Evolutionary conservation across 2,329 filamentous ascomycete genomes (phyloP).

Genomic region (Fusarium sp.): DNA sequence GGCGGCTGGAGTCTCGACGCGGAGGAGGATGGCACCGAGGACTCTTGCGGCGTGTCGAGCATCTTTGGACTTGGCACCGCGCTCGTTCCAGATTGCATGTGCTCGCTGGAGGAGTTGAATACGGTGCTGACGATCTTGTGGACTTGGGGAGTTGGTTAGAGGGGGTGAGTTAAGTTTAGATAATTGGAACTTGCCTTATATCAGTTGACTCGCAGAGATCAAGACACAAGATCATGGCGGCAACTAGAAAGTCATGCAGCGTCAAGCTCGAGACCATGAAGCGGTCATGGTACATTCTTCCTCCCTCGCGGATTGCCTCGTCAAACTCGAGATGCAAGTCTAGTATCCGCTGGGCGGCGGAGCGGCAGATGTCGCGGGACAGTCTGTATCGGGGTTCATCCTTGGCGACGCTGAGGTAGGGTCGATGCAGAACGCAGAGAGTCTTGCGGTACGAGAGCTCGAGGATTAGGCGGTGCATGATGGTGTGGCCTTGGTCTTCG

Average conservation of each 20-base stretch:
- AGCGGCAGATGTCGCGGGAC: constrained; percentile 54
- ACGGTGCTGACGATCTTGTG: constrained; percentile 47
- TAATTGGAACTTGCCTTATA: constrained; percentile 44
- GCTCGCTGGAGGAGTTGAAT: constrained; percentile 51
- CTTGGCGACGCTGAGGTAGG: constrained; percentile 54
- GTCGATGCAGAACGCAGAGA: constrained; percentile 59
- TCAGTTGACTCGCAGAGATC: constrained; percentile 54
- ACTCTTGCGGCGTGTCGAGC: constrained; percentile 54
- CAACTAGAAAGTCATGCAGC: constrained; percentile 65
- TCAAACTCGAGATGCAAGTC: constrained; percentile 58
- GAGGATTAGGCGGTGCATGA: constrained; percentile 59
- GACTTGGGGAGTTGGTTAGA: constrained; percentile 14
- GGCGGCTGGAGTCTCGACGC: constrained; percentile 41
- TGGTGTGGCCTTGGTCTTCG: constrained; percentile 54
- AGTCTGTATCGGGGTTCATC: constrained; percentile 49
- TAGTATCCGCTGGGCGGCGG: constrained; percentile 55
- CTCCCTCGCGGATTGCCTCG: constrained; percentile 56
- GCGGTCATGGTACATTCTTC: constrained; percentile 59
- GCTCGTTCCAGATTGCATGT: constrained; percentile 54
- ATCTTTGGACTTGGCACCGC: constrained; percentile 51
- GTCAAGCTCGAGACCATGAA: constrained; percentile 63
- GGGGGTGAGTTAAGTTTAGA: neutral
- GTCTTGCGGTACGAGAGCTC: constrained; percentile 59
- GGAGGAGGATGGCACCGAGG: constrained; percentile 54
- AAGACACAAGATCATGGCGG: constrained; percentile 66